Base-by-base conservation (phyloP, 1,284 basidiomycete species). In the Sparassis latifolia region DNA sequence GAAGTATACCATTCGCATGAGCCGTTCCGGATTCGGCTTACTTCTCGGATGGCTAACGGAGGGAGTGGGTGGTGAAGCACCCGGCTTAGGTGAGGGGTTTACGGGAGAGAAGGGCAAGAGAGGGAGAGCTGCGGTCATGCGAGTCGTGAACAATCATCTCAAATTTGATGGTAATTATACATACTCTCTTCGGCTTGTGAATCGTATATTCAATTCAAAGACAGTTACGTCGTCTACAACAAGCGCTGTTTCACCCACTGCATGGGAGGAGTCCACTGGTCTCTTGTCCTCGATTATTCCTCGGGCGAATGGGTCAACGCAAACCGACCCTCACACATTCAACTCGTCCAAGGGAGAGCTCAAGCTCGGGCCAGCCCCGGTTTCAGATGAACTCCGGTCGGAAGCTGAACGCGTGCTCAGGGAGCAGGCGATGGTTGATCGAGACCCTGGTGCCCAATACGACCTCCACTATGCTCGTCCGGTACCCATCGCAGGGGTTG, bases 21-120 rank as follows among this genome's bases (percentile, higher is more conserved):
- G 90, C 55, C 83, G 91, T 42, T 95, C 93, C 42, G 90, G 94
- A 1, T 96, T 97, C 65, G 83, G 88, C 39, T 80, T 99, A 5
- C 76, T 99, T 7, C 79, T 98, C 5, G 95, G 95, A 37, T 99
- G 97, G 97, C 72, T 99, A 49, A 97, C 91, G 20, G 92, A 94
- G 65, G 92, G 92, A 33, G 74, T 86, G n/a, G 89, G 89, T 32
- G 89, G 92, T 32, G 92, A 95, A 62, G 84, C 86, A 1, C 72
- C 86, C 31, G 88, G 94, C 32, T 79, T 83, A 52, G 88, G 90
- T 6, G 84, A 87, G 45, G 89, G 92, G 20, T 90, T 92, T 58
- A 78, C 85, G 29, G 85, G 92, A 5, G 91, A 93, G 58, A 82
- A 79, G 55, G 83, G 87, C 31, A 88, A 89, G 58, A 76, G 88